Evolutionary conservation across 805 yeast species (phyloP).

Genomic region (Wickerhamiella australiensis): DNA sequence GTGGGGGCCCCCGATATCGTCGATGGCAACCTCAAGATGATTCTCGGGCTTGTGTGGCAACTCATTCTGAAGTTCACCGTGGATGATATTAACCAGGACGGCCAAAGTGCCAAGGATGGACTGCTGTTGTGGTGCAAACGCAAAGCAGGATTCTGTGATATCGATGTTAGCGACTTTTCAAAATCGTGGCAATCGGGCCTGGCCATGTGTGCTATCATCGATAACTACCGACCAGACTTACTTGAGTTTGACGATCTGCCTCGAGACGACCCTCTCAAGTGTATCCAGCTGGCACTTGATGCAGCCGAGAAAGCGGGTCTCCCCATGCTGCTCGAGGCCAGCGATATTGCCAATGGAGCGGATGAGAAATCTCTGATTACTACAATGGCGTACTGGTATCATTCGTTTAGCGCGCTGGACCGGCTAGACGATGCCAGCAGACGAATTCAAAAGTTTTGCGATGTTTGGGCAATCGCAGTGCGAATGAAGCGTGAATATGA

Average conservation of each 20-base stretch:
- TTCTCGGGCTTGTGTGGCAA: slow-evolving; percentile 79
- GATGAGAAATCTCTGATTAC: slow-evolving; percentile 52
- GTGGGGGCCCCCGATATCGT: slow-evolving; percentile 70
- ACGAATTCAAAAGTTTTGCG: slow-evolving; percentile 30
- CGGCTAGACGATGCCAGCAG: slow-evolving; percentile 31
- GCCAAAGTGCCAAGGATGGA: slow-evolving; percentile 33
- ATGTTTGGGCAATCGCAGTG: slow-evolving; percentile 25
- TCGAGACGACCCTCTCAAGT: slow-evolving; percentile 24
- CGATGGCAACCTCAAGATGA: slow-evolving; percentile 87
- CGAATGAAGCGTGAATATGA: slow-evolving; percentile 29
- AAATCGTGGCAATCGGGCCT: slow-evolving; percentile 43
- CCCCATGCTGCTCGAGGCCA: slow-evolving; percentile 41
- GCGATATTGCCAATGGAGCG: slow-evolving; percentile 41
- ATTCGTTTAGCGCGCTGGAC: slow-evolving; percentile 32
- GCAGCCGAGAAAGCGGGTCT: slow-evolving; percentile 39
- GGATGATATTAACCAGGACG: slow-evolving; percentile 31
- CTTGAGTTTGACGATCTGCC: slow-evolving; percentile 29
- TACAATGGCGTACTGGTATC: slow-evolving; percentile 49
- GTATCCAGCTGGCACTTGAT: slow-evolving; percentile 32
- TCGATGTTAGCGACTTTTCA: slow-evolving; percentile 38
- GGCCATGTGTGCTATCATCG: slow-evolving; percentile 38
- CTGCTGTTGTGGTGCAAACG: slow-evolving; percentile 44
- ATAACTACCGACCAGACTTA: slow-evolving; percentile 34
- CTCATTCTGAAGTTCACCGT: slow-evolving; percentile 31
- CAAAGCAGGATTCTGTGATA: slow-evolving; percentile 31